Conservation (phyloP, 1,139 yeast species). For the Suhomyces atakaporum region DNA sequence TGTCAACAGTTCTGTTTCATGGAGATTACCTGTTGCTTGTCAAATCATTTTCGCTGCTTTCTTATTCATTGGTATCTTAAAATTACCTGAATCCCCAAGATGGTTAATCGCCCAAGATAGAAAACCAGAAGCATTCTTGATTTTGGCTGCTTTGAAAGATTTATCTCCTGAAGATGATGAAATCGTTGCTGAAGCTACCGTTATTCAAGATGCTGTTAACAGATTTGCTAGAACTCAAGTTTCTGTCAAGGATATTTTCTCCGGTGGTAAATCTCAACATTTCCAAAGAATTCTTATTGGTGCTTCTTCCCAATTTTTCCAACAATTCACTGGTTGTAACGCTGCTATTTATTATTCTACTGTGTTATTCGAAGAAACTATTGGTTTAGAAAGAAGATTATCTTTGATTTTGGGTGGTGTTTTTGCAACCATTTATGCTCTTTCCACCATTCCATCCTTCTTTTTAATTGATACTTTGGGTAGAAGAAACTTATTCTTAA, state of each 20-base stretch:
- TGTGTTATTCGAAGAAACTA: slow-evolving; percentile 58
- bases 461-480: slow-evolving; percentile 64
- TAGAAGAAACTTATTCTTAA: slow-evolving; percentile 61
- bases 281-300: slow-evolving; percentile 61
- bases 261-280: slow-evolving; percentile 60
- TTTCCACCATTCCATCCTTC: slow-evolving; percentile 64
- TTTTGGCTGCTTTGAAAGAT: slow-evolving; percentile 44
- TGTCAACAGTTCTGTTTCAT: slow-evolving; percentile 50
- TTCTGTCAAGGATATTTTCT: slow-evolving; percentile 52
- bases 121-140: slow-evolving; percentile 48
- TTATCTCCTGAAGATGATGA: slow-evolving; percentile 44
- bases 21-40: slow-evolving; percentile 41
- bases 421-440: slow-evolving; percentile 60
- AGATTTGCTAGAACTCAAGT: slow-evolving; percentile 41
- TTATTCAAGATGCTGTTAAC: slow-evolving; percentile 45
- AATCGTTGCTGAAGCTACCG: slow-evolving; percentile 45
- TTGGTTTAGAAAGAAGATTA: slow-evolving; percentile 51
- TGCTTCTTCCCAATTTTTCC: slow-evolving; percentile 64
- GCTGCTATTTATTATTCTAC: slow-evolving; percentile 71
- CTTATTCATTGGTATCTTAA: slow-evolving; percentile 37
- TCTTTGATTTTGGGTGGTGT: slow-evolving; percentile 66
- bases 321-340: slow-evolving; percentile 65
- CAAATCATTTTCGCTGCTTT: slow-evolving; percentile 40
- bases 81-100: slow-evolving; percentile 72
- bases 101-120: slow-evolving; percentile 62